Base-by-base conservation (phyloP, 2,329 filamentous ascomycete species). In the Proliferodiscus dingleyae region DNA sequence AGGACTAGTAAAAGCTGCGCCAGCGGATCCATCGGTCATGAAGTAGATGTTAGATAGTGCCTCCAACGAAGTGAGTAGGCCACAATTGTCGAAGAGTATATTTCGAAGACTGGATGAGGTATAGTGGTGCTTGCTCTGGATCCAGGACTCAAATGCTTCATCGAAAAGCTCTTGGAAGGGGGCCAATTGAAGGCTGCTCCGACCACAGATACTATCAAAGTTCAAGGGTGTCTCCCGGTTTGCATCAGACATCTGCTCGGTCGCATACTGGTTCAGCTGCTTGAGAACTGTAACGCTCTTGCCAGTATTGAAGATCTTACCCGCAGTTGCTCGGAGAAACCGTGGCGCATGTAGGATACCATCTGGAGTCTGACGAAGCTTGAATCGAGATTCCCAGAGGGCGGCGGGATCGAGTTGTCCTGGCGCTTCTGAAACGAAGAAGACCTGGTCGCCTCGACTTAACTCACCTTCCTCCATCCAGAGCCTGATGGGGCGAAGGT, bases 231-330 rank as follows among this genome's bases (percentile, higher is more conserved):
- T 73, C 51, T 73, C 75, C 42, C 52, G 47, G 33, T 49, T 65
- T 46, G 45, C 62, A 60, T 43, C 59, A 41, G 54, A 65, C 37
- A 49, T 62, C 46, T 51, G 57, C 56, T 60, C 38, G 39, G 66
- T 56, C 39, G 70, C 63, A 49, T 76, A 71, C 45, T 75, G 71
- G 32, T 81, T 79, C 9, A 95, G 71, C 38, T 84, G 78, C 49
- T 83, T 83, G n/a, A 96, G 68, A 36, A 96, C 85, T 1, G 93
- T 80, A 45, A 93, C 83, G 57, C 85, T 94, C 66, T 96, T 96
- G 0, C 91, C 91, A 1, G 88, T 83, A 1, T 83, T 89, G 58
- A 95, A 91, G 29, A 96, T 88, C 51, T 82, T 85, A 19, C 71
- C 68, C 0, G 80, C 80, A 2, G 83, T 78, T 2, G 83, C 75